Conservation (phyloP, 208 protist genomes). For the Wallacemonas sp. region DNA sequence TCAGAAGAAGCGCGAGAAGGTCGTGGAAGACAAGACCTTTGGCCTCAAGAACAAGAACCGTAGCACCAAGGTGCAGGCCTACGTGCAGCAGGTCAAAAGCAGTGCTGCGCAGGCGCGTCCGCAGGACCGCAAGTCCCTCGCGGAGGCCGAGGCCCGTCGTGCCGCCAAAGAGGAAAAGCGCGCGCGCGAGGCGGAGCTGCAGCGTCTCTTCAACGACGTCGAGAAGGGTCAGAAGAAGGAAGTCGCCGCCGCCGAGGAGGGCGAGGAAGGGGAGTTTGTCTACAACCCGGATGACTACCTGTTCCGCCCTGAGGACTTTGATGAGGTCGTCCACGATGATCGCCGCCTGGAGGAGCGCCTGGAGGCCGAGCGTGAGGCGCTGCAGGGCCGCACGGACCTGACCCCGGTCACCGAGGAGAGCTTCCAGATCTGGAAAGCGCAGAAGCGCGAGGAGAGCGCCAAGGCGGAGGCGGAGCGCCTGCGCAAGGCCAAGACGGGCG, state of each 20-base stretch:
- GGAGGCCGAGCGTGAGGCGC: constrained; percentile 83
- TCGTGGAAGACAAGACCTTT: constrained; percentile 93
- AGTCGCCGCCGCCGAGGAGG: constrained; percentile 15
- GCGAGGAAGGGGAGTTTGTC: constrained; percentile 45
- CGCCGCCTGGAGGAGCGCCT: constrained; percentile 84
- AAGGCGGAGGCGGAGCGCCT: constrained; percentile 68
- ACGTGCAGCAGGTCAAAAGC: constrained; percentile 70
- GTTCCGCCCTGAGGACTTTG: constrained; percentile 89
- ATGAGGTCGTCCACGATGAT: constrained; percentile 83
- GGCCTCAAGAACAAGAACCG: constrained; percentile 95
- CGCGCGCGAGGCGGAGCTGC: constrained; percentile 82
- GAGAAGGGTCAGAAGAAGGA: constrained; percentile 33
- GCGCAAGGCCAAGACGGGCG: constrained; percentile 64
- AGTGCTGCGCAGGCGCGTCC: constrained; percentile 68
- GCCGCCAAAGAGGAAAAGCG: constrained; percentile 76
- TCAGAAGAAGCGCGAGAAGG: constrained; percentile 88
- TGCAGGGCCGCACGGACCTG: constrained; percentile 71
- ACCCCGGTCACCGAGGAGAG: constrained; percentile 80
- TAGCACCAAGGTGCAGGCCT: constrained; percentile 89
- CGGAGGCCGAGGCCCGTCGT: constrained; percentile 66
- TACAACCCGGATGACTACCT: constrained; percentile 86
- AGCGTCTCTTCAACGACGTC: constrained; percentile 78
- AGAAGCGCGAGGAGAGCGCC: constrained; percentile 63
- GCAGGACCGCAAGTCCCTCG: constrained; percentile 65
- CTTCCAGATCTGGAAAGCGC: constrained; percentile 80